Base-by-base conservation (phyloP, 2,329 filamentous ascomycete species). In the Fusarium nygamai region DNA sequence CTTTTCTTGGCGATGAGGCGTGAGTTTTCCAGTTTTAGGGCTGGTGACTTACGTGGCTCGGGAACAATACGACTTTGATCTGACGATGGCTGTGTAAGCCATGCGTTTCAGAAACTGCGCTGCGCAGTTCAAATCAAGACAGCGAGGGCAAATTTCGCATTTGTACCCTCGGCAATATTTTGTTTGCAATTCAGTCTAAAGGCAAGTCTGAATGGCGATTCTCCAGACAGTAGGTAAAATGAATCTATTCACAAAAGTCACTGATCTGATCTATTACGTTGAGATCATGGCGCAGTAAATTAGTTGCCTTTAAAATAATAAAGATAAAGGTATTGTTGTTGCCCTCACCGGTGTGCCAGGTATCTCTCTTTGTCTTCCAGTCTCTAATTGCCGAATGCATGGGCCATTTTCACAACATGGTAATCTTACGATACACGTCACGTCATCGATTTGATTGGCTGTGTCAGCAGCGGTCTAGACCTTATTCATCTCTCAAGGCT, bases 241-340 rank as follows among this genome's bases (percentile, higher is more conserved):
- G 2, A 3, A n/a, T 34, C 1, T 3, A 3, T 12, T 9, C 27
- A 27, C 17, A 3, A 7, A 3, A 3, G n/a, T 16, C 12, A 8
- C 17, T 10, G 2, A 20, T 6, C 12, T 20, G 2, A 11, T 34
- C 12, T 1, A 11, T 11, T 7, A 27, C 12, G 4, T 51, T 4
- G 2, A 36, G 6, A 24, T 3, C 8, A 27, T 16, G 3, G 12
- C n/a, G 16, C 3, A 5, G 33, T 34, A 34, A 33, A 34, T 14
- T 34, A 34, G 33, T 8, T 16, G 33, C 33, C 33, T 34, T 13
- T 8, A 6, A 34, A 8, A 24, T 33, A 3, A 4, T 9, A 34
- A 24, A 13, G 8, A 16, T 3, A 6, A 6, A 19, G 11, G 17
- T 5, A 13, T 7, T 3, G 1, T 13, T 10, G 1, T 34, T 24